A percentile compares a stretch with the other conserved stretches of the same genome.
These are phyloP conservation scores for Borealophlyctis nickersoniae DNA, from an alignment of 192 early-diverging fungal genomes.

Conservation along the genomic window DNA sequence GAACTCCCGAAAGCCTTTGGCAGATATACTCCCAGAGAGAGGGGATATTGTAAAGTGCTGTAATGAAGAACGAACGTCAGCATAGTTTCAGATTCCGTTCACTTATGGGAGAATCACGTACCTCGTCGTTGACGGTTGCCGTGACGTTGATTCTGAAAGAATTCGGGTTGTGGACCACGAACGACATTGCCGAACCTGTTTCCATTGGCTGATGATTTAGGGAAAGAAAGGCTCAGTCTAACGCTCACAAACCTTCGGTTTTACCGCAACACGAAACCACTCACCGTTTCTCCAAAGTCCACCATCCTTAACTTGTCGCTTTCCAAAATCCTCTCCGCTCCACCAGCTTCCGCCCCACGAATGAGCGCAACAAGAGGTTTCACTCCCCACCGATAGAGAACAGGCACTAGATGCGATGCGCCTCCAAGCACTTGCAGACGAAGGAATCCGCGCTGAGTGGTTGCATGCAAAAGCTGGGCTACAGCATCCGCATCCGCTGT, in stretches of 20 bases:
- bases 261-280: neutral
- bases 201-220: slow-evolving; percentile 25
- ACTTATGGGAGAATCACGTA: slow-evolving; percentile 2
- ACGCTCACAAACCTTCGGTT: neutral
- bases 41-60: slow-evolving; percentile 23
- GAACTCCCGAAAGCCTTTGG: slow-evolving; percentile 31
- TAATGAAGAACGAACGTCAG: slow-evolving; percentile 8
- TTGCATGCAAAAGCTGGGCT: slow-evolving; percentile 12
- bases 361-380: slow-evolving; percentile 23
- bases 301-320: slow-evolving; percentile 27
- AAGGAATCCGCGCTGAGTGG: slow-evolving; percentile 18
- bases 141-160: slow-evolving; percentile 29
- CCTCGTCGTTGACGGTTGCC: slow-evolving; percentile 21
- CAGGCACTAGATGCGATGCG: slow-evolving; percentile 24
- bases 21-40: slow-evolving; percentile 14
- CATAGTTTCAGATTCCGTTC: neutral
- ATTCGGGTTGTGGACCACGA: slow-evolving; percentile 45
- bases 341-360: slow-evolving; percentile 10
- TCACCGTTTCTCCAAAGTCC: slow-evolving; percentile 44
- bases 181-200: slow-evolving; percentile 21
- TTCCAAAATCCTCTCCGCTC: slow-evolving; percentile 26
- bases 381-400: slow-evolving; percentile 29
- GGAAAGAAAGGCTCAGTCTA: too few species aligned
- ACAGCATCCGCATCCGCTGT: slow-evolving; percentile 21
- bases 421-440: slow-evolving; percentile 31